phyloP scores from a whole-genome alignment of 1,284 basidiomycete genomes.

The Moesziomyces parantarcticus region DNA sequence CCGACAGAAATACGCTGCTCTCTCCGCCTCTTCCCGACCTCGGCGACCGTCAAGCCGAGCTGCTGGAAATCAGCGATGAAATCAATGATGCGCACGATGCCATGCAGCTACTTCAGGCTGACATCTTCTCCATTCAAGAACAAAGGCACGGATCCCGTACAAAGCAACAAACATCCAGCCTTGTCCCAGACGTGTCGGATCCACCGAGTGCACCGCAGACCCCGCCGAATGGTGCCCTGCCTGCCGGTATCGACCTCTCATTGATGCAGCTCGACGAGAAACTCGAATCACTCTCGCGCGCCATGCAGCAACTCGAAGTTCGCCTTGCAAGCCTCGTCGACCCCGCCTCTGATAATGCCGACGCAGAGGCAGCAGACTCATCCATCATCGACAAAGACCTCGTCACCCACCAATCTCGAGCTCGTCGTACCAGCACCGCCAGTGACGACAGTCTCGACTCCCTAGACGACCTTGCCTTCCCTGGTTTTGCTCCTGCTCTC shows the following conservation, averaged over 20 bases:
- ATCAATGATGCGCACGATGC: conserved; percentile 40
- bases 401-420: conserved; percentile 13
- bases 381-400: conserved; percentile 48
- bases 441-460: conserved; percentile 43
- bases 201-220: not conserved
- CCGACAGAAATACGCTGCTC: not conserved
- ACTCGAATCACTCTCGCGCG: conserved; percentile 74
- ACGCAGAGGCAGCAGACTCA: conserved; percentile 17
- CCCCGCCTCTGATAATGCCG: not conserved
- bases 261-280: conserved; percentile 81
- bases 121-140: conserved; percentile 53
- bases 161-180: not conserved
- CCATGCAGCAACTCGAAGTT: conserved; percentile 51
- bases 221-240: conserved; percentile 2
- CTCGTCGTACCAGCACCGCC: conserved; percentile 22
- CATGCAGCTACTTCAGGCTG: conserved; percentile 37
- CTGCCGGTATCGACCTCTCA: conserved; percentile 79
- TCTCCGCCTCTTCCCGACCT: conserved; percentile 5
- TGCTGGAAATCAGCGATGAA: conserved; percentile 36
- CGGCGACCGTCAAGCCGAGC: conserved; percentile 9
- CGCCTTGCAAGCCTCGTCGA: conserved; percentile 21
- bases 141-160: conserved; percentile 33
- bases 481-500: conserved; percentile 34
- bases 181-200: not conserved
- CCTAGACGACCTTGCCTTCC: conserved; percentile 43